phyloP scores from a whole-genome alignment of 2,329 filamentous ascomycete genomes.

The Sclerotinia trifoliorum region DNA sequence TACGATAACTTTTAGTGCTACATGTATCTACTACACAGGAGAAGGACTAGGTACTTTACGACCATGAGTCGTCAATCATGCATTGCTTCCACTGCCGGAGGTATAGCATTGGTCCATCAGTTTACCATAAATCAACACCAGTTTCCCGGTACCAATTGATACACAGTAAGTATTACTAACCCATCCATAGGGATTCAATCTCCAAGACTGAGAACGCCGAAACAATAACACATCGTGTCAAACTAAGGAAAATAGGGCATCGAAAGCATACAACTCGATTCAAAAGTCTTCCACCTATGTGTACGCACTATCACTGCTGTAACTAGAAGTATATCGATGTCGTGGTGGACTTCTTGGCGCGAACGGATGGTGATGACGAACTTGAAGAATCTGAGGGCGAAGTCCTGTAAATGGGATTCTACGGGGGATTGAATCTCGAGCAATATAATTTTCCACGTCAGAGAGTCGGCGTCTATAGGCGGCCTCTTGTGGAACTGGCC shows the following conservation, averaged over 20 bases:
- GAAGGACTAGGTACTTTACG: conserved; percentile 2
- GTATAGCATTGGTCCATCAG: not conserved
- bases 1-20: not conserved
- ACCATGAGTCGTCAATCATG: not conserved
- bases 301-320: conserved; percentile 9
- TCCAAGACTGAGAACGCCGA: not conserved
- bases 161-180: not conserved
- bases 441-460: conserved; percentile 13
- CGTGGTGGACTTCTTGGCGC: conserved; percentile 11
- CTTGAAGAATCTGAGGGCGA: conserved; percentile 17
- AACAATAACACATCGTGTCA: not conserved
- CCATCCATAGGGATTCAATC: not conserved
- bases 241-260: not conserved
- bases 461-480: conserved; percentile 12
- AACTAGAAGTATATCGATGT: conserved; percentile 18
- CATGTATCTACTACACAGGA: not conserved
- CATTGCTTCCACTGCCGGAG: not conserved
- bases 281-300: not conserved
- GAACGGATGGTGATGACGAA: conserved; percentile 13
- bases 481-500: conserved; percentile 15
- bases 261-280: not conserved
- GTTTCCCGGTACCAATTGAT: not conserved
- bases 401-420: conserved; percentile 19
- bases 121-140: not conserved
- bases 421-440: not conserved